These are phyloP conservation scores for Blastobotrys aristatus DNA, from an alignment of 1,139 yeast species.

Conservation along the genomic window DNA sequence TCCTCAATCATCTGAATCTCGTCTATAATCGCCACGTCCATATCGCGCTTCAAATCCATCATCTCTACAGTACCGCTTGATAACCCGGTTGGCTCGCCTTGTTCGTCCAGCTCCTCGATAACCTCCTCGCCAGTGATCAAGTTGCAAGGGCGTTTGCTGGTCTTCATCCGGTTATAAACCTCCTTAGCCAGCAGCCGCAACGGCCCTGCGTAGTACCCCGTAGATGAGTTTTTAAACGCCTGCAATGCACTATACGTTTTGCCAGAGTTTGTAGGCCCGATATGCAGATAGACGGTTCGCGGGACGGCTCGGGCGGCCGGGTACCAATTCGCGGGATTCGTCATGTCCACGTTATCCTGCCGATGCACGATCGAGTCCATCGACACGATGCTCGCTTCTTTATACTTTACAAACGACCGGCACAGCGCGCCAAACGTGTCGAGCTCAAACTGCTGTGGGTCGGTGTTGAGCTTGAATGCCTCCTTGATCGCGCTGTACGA, in stretches of 20 bases:
- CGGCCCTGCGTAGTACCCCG: slow-evolving; percentile 97
- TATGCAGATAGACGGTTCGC: slow-evolving; percentile 78
- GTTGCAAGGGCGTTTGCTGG: slow-evolving; percentile 66
- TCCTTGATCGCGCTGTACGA: slow-evolving; percentile 4
- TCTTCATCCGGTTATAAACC: slow-evolving; percentile 72
- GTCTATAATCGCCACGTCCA: slow-evolving; percentile 89
- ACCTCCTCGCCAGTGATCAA: slow-evolving; percentile 93
- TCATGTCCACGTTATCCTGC: slow-evolving; percentile 16
- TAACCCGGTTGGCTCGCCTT: slow-evolving; percentile 64
- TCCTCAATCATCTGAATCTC: slow-evolving; percentile 96
- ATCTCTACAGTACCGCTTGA: slow-evolving; percentile 93
- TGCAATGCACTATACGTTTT: slow-evolving; percentile 82
- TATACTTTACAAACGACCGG: slow-evolving; percentile 4
- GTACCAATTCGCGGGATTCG: slow-evolving; percentile 73
- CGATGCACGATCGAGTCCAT: not conserved
- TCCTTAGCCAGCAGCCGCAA: slow-evolving; percentile 85
- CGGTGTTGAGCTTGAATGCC: not conserved
- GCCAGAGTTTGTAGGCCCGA: slow-evolving; percentile 98
- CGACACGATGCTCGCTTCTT: slow-evolving; percentile 2
- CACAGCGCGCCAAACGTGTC: slow-evolving; percentile 4
- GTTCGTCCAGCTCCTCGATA: slow-evolving; percentile 57
- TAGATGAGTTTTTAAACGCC: slow-evolving; percentile 56
- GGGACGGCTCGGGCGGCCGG: slow-evolving; percentile 80
- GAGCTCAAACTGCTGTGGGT: not conserved
- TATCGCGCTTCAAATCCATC: slow-evolving; percentile 61